These are phyloP conservation scores for Trametes maxima DNA, from an alignment of 768 basidiomycete species.

Conservation along the genomic window DNA sequence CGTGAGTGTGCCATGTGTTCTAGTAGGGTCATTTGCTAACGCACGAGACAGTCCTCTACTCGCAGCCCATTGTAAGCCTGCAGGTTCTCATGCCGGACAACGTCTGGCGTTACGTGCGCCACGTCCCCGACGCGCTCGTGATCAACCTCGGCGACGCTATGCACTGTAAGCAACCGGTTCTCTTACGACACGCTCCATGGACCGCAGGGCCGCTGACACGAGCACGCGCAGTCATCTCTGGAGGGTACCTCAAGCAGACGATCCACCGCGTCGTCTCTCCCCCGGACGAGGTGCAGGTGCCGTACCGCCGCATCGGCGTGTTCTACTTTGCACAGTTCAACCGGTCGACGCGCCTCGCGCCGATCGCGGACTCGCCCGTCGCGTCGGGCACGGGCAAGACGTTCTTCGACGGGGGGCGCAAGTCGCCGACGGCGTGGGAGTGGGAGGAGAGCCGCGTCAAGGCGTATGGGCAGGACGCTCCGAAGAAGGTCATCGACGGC, in stretches of 20 bases:
- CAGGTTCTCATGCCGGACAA: constrained; percentile 16
- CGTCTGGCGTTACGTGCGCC: constrained; percentile 14
- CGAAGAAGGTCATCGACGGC: constrained; percentile 15
- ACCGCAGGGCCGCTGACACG: not conserved
- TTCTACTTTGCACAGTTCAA: constrained; percentile 20
- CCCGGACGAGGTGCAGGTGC: constrained; percentile 8
- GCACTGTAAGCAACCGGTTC: constrained; percentile 6
- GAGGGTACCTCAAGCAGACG: constrained; percentile 14
- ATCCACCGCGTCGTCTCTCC: constrained; percentile 17
- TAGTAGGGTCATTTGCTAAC: not conserved
- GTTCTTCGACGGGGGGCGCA: constrained; percentile 12
- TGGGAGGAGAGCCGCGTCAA: constrained; percentile 17
- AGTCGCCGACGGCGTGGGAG: constrained; percentile 18
- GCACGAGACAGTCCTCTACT: constrained; percentile 6
- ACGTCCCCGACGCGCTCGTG: constrained; percentile 17
- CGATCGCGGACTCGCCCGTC: constrained; percentile 13
- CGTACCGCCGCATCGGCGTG: constrained; percentile 14
- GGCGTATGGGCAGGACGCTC: constrained; percentile 16
- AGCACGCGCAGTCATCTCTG: constrained; percentile 6
- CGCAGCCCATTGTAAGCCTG: constrained; percentile 18
- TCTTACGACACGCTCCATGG: not conserved
- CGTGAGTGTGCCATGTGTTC: not conserved
- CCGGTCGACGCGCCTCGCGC: constrained; percentile 18
- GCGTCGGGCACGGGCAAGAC: constrained; percentile 8
- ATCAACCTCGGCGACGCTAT: constrained; percentile 19